These are phyloP conservation scores for Cyclanthera cordifolia DNA, from an alignment of 306 rosid genomes.

Conservation along the genomic window DNA sequence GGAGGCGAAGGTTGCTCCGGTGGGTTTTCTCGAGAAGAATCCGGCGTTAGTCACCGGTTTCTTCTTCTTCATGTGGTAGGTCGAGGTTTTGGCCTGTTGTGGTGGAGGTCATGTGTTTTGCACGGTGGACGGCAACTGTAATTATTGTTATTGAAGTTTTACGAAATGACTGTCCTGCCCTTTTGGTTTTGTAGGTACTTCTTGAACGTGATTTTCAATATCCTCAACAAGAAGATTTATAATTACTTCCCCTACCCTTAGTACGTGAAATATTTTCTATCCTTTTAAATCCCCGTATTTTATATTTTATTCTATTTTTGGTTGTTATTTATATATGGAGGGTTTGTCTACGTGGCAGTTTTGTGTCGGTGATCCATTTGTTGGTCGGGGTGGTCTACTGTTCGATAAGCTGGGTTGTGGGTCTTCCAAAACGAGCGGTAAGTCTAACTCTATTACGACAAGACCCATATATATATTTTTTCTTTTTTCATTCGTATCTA, in stretches of 20 bases:
- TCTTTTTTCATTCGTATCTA: too few species aligned
- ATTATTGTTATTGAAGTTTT: too few species aligned
- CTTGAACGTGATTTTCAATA: conserved; percentile 85
- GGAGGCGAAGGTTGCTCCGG: conserved; percentile 60
- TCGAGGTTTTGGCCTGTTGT: background rate
- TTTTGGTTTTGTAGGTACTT: conserved; percentile 52
- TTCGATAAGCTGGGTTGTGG: conserved; percentile 37
- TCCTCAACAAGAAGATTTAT: conserved; percentile 89
- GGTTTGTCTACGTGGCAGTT: background rate
- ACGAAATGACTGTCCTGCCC: background rate
- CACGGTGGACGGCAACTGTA: background rate
- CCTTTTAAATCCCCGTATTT: background rate
- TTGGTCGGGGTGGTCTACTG: conserved; percentile 40
- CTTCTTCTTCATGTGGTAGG: conserved; percentile 86
- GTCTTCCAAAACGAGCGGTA: conserved; percentile 54
- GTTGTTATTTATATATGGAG: background rate
- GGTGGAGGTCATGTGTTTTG: background rate
- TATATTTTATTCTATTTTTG: background rate
- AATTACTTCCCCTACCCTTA: conserved; percentile 93
- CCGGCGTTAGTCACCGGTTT: conserved; percentile 74
- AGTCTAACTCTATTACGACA: conserved; percentile 15
- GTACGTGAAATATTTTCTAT: conserved; percentile 26
- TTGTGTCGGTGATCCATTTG: conserved; percentile 45
- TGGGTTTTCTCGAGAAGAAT: conserved; percentile 37
- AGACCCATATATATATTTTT: too few species aligned